phyloP scores from a whole-genome alignment of 768 basidiomycete species.

The Trametes cinnabarina region DNA sequence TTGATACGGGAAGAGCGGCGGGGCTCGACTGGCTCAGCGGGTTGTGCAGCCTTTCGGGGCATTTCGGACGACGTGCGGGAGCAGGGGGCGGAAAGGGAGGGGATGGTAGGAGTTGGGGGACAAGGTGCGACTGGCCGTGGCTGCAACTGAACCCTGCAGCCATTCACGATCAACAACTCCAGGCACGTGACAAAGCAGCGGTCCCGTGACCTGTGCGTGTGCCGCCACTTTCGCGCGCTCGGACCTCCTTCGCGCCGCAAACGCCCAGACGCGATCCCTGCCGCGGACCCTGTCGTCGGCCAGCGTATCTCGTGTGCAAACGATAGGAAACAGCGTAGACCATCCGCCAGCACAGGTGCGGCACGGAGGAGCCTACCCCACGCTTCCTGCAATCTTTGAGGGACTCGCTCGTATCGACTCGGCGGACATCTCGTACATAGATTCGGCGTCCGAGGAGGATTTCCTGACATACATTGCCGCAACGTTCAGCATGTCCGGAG shows the following conservation, averaged over 20 bases:
- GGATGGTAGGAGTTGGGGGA: slow-evolving; percentile 22
- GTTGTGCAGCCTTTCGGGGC: slow-evolving; percentile 68
- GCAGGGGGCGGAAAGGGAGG: slow-evolving; percentile 9
- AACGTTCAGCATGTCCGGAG: background rate
- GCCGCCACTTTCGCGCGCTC: slow-evolving; percentile 20
- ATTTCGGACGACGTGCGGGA: slow-evolving; percentile 34
- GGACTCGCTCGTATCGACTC: background rate
- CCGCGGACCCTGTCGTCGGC: background rate
- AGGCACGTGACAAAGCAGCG: slow-evolving; percentile 26
- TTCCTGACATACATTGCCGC: background rate
- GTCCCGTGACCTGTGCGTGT: slow-evolving; percentile 21
- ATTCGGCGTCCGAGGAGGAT: background rate
- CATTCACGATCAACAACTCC: slow-evolving; percentile 32
- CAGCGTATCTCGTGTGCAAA: too few relatives aligned
- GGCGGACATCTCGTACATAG: background rate
- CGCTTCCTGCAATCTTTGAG: too few relatives aligned
- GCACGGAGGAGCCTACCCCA: too few relatives aligned
- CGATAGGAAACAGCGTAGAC: too few relatives aligned
- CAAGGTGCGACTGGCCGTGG: slow-evolving; percentile 24
- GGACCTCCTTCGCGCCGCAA: slow-evolving; percentile 3
- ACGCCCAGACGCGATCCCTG: background rate
- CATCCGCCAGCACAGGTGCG: too few relatives aligned
- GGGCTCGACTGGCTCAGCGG: slow-evolving; percentile 48
- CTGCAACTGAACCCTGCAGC: slow-evolving; percentile 21
- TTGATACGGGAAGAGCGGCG: slow-evolving; percentile 78